These are phyloP conservation scores for Schrenkiella parvula DNA, from an alignment of 345 rosid genomes.

Conservation along the genomic window DNA sequence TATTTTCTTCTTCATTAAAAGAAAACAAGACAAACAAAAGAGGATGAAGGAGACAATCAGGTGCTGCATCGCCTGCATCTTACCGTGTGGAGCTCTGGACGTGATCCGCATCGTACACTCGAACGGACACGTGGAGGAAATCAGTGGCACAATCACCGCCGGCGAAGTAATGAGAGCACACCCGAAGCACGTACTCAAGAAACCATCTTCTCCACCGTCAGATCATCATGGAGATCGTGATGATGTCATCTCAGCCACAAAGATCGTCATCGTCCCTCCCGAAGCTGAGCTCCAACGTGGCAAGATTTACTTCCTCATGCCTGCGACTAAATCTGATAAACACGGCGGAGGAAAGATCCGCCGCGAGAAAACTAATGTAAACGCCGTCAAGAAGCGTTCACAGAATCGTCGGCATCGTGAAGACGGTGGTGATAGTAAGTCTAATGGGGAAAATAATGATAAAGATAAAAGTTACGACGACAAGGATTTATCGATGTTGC, in stretches of 20 bases:
- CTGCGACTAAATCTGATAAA: conserved; percentile 38
- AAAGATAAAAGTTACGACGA: not conserved
- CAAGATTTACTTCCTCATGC: conserved; percentile 91
- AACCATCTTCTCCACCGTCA: conserved; percentile 54
- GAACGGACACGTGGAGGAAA: conserved; percentile 85
- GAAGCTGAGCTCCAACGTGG: conserved; percentile 95
- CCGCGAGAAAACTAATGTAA: not conserved
- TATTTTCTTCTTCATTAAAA: not conserved
- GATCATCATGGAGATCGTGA: conserved; percentile 49
- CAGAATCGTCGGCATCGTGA: conserved; percentile 20
- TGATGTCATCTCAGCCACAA: conserved; percentile 50
- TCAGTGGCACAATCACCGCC: conserved; percentile 79
- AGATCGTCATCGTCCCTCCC: conserved; percentile 81
- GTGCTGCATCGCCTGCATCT: conserved; percentile 96
- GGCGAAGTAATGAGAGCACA: conserved; percentile 74
- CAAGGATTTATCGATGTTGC: conserved; percentile 33
- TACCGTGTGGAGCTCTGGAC: conserved; percentile 94
- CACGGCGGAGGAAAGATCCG: conserved; percentile 29
- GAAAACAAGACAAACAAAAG: not conserved
- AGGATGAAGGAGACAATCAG: conserved; percentile 83
- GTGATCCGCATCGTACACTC: conserved; percentile 91
- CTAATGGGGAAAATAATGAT: conserved; percentile 13
- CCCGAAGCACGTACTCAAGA: conserved; percentile 85
- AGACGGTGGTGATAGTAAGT: not conserved
- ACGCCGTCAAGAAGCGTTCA: conserved; percentile 5